Evolutionary conservation across 805 yeast species (phyloP), one percentile per base, ranked within the genome.

Genomic region (Spathaspora arborariae): DNA sequence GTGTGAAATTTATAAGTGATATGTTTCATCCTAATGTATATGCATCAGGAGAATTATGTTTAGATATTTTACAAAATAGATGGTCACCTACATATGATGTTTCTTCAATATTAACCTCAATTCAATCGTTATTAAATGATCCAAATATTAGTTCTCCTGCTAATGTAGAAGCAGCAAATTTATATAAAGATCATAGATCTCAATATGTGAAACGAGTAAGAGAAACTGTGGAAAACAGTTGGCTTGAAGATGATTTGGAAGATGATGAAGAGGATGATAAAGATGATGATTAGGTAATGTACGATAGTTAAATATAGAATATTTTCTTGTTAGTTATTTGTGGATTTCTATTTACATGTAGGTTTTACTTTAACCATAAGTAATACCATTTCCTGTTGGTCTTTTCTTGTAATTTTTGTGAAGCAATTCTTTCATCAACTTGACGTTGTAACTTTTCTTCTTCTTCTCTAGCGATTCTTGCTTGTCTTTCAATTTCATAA

Each of bases 41-140:
- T 60, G 96, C 96, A 8, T 79, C 84, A 41, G 99, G 99, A 20
- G 98, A 94, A 60, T 80, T 94, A 52, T 94, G 99, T 70, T 77
- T 94, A 52, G 99, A 94, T 69, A 94, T 94, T 55, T 73, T 94
- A 55, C 99, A 94, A 64, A 94, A 92, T 70, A 78, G 98, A 63
- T 94, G 99, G 99, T 86, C 96, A 20, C 99, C 99, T 10, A 94
- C 99, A 0, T 94, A 92, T 62, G 99, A 94, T 61, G 99, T 94
- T 34, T 90, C 96, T 9, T 89, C 96, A 10, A 92, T 94, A 47
- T 75, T 94, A 56, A 94, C 99, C 1, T 88, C 96, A 21, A 83
- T 94, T 48, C 99, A 94, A 64, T 84, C 91, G 47, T 76, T 94
- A 52, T 74, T 94, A 56, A 94, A 94, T 67, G 99, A 94, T 63